Base-by-base conservation (phyloP, 2,329 filamentous ascomycete genomes). In the Pseudogymnoascus sp. region DNA sequence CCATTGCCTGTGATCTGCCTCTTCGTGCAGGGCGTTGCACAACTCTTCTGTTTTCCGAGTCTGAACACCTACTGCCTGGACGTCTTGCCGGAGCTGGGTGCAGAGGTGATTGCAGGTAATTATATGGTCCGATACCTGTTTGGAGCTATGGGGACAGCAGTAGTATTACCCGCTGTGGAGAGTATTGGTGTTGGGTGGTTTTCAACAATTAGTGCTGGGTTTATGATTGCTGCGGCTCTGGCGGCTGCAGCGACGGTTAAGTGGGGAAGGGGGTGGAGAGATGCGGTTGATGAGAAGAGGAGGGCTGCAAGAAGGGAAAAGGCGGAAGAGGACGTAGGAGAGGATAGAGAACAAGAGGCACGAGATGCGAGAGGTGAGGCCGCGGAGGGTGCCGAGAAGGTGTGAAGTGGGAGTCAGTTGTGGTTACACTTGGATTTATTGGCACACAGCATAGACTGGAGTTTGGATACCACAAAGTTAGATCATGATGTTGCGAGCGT, bases 21-120 rank as follows among this genome's bases (percentile, higher is more conserved):
- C 79, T 92, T 92, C 70, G 64, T 88, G 1, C 88, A 92, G 69
- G 89, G 88, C 1, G 79, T 91, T 0, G 87, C 84, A 0, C 87
- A 92, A 72, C 76, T 92, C 5, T 89, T 90, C 69, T 89, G 87
- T 68, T 92, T 91, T 69, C 88, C 88, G 0, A 84, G 82, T 58
- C 72, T 92, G 64, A 92, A 92, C 72, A 89, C 88, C 0, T 92
- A 94, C 74, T 92, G 89, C 71, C 74, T 94, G 40, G 89, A 94
- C 72, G 89, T 93, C 10, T 90, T 92, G 86, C 87, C 87, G 66
- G 79, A 79, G 1, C 78, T 82, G 31, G 84, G 84, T 45, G 83
- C 87, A 3, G 89, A 94, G 69, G 88, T 93, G 3, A 84, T 90
- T 45, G 88, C 89, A 0, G 88, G 88, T 0, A 94, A 93, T 72